Percentiles rank a stretch among this genome's conserved stretches.
Evolutionary conservation across 306 rosid genomes (phyloP).

Genomic region (Clitoria ternatea): DNA sequence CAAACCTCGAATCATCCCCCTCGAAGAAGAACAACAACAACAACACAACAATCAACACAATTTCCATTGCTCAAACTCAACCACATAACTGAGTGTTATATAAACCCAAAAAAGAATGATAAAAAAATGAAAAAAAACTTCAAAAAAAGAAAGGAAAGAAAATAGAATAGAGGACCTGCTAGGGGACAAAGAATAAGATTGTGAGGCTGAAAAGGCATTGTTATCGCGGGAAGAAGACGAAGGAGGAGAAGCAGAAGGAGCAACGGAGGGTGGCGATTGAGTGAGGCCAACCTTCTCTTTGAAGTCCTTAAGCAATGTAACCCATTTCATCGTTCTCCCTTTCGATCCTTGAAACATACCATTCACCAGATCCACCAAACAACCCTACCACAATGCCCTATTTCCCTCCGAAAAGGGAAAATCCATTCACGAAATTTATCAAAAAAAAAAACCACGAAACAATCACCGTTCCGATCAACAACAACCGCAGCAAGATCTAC

Average conservation of each 20-base stretch:
- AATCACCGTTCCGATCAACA: constrained; percentile 37
- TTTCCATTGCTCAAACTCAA: constrained; percentile 1
- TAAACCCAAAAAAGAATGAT: background rate
- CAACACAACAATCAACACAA: background rate
- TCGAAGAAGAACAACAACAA: background rate
- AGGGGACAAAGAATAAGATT: constrained; percentile 50
- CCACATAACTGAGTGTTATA: background rate
- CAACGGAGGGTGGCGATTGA: constrained; percentile 53
- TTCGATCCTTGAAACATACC: constrained; percentile 50
- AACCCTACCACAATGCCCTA: constrained; percentile 7
- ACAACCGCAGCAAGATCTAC: constrained; percentile 55
- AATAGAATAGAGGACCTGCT: constrained; percentile 44
- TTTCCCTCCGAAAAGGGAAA: constrained; percentile 28
- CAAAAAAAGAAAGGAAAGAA: background rate
- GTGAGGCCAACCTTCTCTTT: constrained; percentile 97
- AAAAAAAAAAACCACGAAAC: background rate
- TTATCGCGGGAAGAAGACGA: constrained; percentile 44
- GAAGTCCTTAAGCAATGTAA: constrained; percentile 91
- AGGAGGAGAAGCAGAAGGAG: constrained; percentile 35
- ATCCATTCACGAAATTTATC: background rate
- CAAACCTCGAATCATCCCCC: constrained; percentile 24
- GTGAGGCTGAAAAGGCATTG: constrained; percentile 58
- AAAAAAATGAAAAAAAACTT: background rate
- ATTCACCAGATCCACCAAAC: constrained; percentile 63
- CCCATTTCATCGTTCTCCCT: constrained; percentile 97